Percentiles rank a stretch among this genome's conserved stretches.
These are phyloP conservation scores for Hippophae rhamnoides DNA, from an alignment of 306 rosid genomes.

Conservation along the genomic window DNA sequence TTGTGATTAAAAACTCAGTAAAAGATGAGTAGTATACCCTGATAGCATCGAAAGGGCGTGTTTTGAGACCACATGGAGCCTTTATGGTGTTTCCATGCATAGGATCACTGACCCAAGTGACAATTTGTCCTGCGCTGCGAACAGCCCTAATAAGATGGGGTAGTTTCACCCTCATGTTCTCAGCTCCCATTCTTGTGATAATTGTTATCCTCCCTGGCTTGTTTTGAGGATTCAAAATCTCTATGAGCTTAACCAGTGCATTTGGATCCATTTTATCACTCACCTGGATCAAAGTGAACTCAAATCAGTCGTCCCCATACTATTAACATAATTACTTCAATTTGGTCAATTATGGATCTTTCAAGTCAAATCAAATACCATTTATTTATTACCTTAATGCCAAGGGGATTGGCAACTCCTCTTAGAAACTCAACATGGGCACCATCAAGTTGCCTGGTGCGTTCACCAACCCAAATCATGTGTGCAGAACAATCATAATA, in stretches of 20 bases:
- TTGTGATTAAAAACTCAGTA: not conserved
- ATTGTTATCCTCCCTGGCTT: constrained; percentile 90
- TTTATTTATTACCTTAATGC: constrained; percentile 64
- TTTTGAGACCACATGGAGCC: constrained; percentile 99
- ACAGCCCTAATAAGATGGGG: constrained; percentile 96
- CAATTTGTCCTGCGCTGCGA: constrained; percentile 77
- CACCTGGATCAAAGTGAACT: constrained; percentile 41
- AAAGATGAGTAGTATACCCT: constrained; percentile 44
- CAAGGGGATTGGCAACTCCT: constrained; percentile 94
- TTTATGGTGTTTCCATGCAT: constrained; percentile 99
- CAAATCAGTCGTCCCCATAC: constrained; percentile 5
- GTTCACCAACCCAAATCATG: constrained; percentile 91
- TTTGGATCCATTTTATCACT: constrained; percentile 96
- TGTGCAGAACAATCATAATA: constrained; percentile 97
- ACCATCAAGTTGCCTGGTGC: constrained; percentile 94
- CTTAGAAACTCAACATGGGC: constrained; percentile 91
- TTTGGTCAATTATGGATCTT: not conserved
- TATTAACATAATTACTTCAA: too few species aligned
- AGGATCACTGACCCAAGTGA: constrained; percentile 99
- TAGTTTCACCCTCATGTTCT: constrained; percentile 98
- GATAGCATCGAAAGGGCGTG: constrained; percentile 93
- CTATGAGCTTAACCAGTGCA: constrained; percentile 81
- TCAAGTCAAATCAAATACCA: not conserved
- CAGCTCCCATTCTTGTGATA: constrained; percentile 98
- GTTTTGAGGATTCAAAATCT: constrained; percentile 88